A percentile compares a stretch with the other conserved stretches of the same genome.
Evolutionary conservation across 148 eudicot genomes (phyloP).

Genomic region (Cornus suecica): DNA sequence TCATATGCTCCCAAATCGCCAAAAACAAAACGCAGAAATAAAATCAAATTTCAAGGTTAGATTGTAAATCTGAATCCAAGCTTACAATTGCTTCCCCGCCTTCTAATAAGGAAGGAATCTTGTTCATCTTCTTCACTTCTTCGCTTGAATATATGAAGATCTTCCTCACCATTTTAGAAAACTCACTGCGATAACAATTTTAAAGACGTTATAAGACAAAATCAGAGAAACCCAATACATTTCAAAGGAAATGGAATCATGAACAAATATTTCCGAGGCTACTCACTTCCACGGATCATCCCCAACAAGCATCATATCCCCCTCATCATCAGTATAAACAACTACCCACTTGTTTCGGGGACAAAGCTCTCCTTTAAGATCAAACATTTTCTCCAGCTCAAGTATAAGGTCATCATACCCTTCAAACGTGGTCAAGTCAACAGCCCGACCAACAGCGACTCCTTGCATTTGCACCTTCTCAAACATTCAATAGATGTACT

Average conservation of each 20-base stretch:
- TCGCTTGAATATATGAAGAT: constrained; percentile 62
- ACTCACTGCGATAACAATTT: constrained; percentile 52
- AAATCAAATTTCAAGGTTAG: constrained; percentile 22
- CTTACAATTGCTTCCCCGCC: constrained; percentile 37
- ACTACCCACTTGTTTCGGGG: constrained; percentile 63
- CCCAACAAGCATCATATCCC: constrained; percentile 94
- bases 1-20: background rate
- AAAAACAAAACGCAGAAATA: constrained; percentile 10
- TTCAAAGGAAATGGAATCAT: background rate
- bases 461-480: constrained; percentile 95
- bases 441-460: constrained; percentile 88
- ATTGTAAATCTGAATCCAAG: constrained; percentile 42
- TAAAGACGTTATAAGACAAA: background rate
- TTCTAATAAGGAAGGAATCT: constrained; percentile 39
- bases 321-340: constrained; percentile 86
- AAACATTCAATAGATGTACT: background rate
- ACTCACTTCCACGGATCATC: constrained; percentile 97
- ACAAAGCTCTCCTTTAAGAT: constrained; percentile 71
- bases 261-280: background rate
- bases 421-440: constrained; percentile 57
- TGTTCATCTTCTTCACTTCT: constrained; percentile 81
- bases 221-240: background rate
- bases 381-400: constrained; percentile 81
- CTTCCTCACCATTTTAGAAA: constrained; percentile 71
- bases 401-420: constrained; percentile 59